Evolutionary conservation across 1,284 basidiomycete species (phyloP), one percentile per base, ranked within the genome.

Genomic region (Trichosporon ovoides): DNA sequence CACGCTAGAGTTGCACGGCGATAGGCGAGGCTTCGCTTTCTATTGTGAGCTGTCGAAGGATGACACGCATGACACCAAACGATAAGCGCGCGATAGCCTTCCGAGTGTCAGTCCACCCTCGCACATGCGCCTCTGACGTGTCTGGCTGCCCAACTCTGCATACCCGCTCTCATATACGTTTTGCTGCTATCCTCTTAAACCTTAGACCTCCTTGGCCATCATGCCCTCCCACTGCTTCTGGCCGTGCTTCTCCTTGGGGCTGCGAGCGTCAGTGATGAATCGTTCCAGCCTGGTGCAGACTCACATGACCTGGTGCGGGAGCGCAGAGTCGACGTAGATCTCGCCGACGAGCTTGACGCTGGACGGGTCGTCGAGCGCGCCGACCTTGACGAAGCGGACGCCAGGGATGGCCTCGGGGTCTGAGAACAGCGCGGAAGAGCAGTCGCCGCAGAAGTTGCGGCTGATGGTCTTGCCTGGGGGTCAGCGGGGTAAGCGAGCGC

Each of bases 401-500:
- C 60, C 60, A n/a, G 60, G 60, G 13, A 49, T 34, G 22, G 50
- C 50, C 18, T 58, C 56, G 19, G 60, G 60, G 60, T 61, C 56
- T 1, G 60, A 61, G 37, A 35, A 61, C 20, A 61, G 56, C 12
- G 53, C 53, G 57, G 64, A 65, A 22, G 64, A 64, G 56, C 69
- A 70, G 37, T 58, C 55, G 3, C 59, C 65, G 54, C 69, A 71
- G 52, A 71, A 71, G 53, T 64, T 48, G 22, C 69, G 58, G 2
- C 46, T 58, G 16, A 67, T 64, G 12, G 61, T 40, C 20, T 62
- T 61, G 24, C 69, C 69, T 20, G 64, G 54, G 6, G 16, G 34
- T 55, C 19, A 24, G 54, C 40, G 7, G 7, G 19, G 14, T 7
- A 2, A 3, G 5, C n/a, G 5, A 3, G 22, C n/a, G 18, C 10